A percentile compares a stretch with the other conserved stretches of the same genome.
Evolutionary conservation across 2,329 filamentous ascomycete genomes (phyloP).

Genomic region (Orbilia oligospora): DNA sequence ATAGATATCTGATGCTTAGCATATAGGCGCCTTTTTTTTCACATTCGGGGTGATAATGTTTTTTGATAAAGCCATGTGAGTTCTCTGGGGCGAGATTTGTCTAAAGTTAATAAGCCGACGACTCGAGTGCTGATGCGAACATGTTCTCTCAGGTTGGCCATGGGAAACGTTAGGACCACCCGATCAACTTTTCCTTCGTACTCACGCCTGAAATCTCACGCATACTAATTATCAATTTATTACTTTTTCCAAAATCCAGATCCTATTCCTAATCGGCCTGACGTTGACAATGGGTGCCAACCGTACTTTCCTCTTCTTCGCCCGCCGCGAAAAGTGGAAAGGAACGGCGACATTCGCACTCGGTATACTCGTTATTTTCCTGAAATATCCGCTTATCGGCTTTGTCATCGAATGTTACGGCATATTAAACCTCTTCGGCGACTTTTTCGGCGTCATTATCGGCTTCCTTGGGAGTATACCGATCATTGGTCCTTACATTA

Average conservation of each 20-base stretch:
- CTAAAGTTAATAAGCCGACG: neutral
- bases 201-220: conserved; percentile 35
- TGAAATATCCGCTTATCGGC: conserved; percentile 91
- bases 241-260: conserved; percentile 71
- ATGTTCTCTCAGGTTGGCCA: conserved; percentile 79
- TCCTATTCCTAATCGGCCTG: conserved; percentile 96
- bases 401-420: conserved; percentile 94
- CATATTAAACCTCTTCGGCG: conserved; percentile 92
- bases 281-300: conserved; percentile 93
- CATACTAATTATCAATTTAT: conserved; percentile 21
- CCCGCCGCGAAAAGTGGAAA: conserved; percentile 89
- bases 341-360: conserved; percentile 89
- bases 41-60: conserved; percentile 95
- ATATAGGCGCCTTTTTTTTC: conserved; percentile 87
- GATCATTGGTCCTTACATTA: conserved; percentile 88
- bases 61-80: conserved; percentile 95
- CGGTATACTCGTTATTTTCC: conserved; percentile 86
- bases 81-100: conserved; percentile 10
- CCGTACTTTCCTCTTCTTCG: conserved; percentile 95
- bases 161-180: conserved; percentile 84
- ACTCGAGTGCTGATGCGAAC: conserved; percentile 6
- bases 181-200: neutral
- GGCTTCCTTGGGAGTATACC: conserved; percentile 88
- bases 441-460: conserved; percentile 93
- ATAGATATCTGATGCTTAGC: conserved; percentile 32